Evolutionary conservation across 495 filamentous ascomycete species (phyloP).

Genomic region (Glarea lozoyensis): DNA sequence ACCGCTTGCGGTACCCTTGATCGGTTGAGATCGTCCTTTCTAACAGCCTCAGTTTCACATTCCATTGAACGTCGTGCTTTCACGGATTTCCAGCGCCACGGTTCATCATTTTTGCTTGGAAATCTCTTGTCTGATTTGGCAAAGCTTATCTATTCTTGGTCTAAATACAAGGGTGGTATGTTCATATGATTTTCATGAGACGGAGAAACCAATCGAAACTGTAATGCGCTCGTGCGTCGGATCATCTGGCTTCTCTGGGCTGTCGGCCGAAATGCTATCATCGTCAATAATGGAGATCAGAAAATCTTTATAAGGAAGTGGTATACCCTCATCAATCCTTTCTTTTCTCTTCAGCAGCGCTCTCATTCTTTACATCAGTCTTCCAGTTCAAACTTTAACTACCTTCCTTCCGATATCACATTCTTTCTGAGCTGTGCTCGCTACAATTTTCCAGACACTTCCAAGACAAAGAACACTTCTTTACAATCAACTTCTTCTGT

Average conservation of each 20-base stretch:
- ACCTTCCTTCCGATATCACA: slow-evolving; percentile 10
- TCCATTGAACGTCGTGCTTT: too few relatives aligned
- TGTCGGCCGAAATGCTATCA: too few relatives aligned
- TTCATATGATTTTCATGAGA: too few relatives aligned
- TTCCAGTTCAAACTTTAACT: slow-evolving; percentile 2
- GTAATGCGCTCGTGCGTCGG: slow-evolving; percentile 3
- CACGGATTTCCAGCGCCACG: too few relatives aligned
- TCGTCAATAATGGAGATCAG: neutral
- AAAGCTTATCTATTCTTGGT: too few relatives aligned
- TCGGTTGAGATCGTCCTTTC: too few relatives aligned
- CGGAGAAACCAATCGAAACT: slow-evolving; percentile 15
- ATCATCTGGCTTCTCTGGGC: neutral
- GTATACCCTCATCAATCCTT: neutral
- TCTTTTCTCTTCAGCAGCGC: slow-evolving; percentile 14
- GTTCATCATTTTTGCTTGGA: too few relatives aligned
- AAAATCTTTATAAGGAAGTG: slow-evolving; percentile 2
- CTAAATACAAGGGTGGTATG: too few relatives aligned
- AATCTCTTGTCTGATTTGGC: too few relatives aligned
- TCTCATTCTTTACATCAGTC: slow-evolving; percentile 3
- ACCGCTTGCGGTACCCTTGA: too few relatives aligned
- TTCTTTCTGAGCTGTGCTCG: slow-evolving; percentile 16
- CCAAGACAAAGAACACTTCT: neutral
- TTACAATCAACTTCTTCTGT: too few relatives aligned
- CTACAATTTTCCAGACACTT: slow-evolving; percentile 13
- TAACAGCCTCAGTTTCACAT: too few relatives aligned